phyloP scores from a whole-genome alignment of 192 early-diverging fungal species.

The Backusella sp. region DNA sequence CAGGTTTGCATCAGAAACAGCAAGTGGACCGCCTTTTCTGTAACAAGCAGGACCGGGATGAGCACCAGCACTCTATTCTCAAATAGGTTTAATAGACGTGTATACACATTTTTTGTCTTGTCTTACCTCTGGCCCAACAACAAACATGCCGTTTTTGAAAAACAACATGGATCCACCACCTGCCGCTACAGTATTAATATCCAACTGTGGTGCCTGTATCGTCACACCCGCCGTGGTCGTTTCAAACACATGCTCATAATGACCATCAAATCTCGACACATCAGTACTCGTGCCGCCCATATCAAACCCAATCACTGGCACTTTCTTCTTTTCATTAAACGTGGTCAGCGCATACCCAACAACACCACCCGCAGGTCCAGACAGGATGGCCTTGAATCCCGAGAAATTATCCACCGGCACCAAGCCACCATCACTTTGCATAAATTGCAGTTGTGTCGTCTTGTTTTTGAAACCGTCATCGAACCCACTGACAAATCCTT shows the following conservation, averaged over 20 bases:
- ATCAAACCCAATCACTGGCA: constrained; percentile 92
- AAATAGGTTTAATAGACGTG: not conserved
- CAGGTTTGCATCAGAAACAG: constrained; percentile 95
- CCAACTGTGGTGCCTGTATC: constrained; percentile 94
- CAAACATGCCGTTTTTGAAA: constrained; percentile 92
- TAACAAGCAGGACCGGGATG: constrained; percentile 98
- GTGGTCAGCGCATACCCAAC: constrained; percentile 69
- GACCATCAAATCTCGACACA: constrained; percentile 88
- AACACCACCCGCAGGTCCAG: constrained; percentile 94
- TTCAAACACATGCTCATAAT: constrained; percentile 92
- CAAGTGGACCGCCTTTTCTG: constrained; percentile 86
- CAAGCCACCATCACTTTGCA: constrained; percentile 97
- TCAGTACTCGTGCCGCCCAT: constrained; percentile 94
- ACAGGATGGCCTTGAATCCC: constrained; percentile 90
- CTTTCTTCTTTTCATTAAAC: constrained; percentile 41
- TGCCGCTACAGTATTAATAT: constrained; percentile 96
- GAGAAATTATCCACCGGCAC: constrained; percentile 82
- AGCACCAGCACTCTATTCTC: constrained; percentile 76
- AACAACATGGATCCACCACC: constrained; percentile 93
- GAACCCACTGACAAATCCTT: constrained; percentile 87
- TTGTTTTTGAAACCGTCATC: constrained; percentile 48
- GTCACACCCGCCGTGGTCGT: constrained; percentile 90
- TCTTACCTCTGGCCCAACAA: constrained; percentile 80
- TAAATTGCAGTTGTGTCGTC: constrained; percentile 73
- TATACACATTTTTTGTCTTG: not conserved